Base-by-base conservation (phyloP, 1,139 yeast genomes). In the Scheffersomyces titani region DNA sequence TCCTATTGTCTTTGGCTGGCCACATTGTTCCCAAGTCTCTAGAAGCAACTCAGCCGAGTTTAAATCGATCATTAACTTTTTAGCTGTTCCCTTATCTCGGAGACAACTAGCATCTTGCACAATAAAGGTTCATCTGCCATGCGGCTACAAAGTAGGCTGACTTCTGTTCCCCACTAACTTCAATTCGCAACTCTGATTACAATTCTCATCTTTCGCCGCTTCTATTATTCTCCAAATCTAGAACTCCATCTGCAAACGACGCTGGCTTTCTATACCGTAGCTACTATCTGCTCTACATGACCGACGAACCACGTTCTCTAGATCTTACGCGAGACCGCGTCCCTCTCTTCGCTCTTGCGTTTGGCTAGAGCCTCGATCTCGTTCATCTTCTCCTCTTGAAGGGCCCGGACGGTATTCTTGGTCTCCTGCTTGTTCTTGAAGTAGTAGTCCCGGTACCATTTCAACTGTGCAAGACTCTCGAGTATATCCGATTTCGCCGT, bases 401-500 rank as follows among this genome's bases (percentile, higher is more conserved):
- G 19, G 22, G 54, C 51, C 46, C 53, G 55, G 7, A 68, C 64
- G 22, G 64, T 57, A 1, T 60, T 62, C 24, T 64, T 63, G 0
- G 68, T 61, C 51, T 73, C 76, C 1, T 55, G 59, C 44, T 64
- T 69, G 51, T 66, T 57, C 62, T 73, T 74, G 59, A 88, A 76
- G 64, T 91, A 92, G 65, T 89, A 76, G 19, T 87, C 84, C 56
- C 83, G 77, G 70, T 88, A 92, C 92, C 96, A 94, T 64, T 79
- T 82, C 66, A 94, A 78, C 69, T 94, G 97, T 13, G 75, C 84
- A 49, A 96, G 93, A 67, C 97, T 91, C 70, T 94, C 99, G 55
- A 90, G 67, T 52, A 96, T 93, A 72, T 96, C 99, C 11, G 87
- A 80, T 63, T 83, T 83, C 0, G 99, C 99, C 0, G 98, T 93